Evolutionary conservation across 2,329 filamentous ascomycete species (phyloP).

Genomic region (Alternaria ventricosa): DNA sequence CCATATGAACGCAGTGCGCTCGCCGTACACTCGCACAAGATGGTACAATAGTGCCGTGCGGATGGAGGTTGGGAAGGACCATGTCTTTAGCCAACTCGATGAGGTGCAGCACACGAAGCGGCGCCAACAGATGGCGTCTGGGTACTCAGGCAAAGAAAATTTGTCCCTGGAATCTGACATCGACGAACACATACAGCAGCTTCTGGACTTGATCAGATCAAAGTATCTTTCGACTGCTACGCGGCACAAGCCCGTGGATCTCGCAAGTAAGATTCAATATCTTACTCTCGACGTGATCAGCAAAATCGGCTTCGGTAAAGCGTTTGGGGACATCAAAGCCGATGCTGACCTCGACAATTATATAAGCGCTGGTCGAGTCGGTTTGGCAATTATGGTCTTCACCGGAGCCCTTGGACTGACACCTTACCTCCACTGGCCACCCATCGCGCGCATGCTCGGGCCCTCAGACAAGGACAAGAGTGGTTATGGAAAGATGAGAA

Average conservation of each 20-base stretch:
- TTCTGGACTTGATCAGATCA: conserved; percentile 55
- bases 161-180: conserved; percentile 56
- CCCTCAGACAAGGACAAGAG: conserved; percentile 41
- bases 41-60: conserved; percentile 46
- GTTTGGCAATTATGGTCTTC: conserved; percentile 9
- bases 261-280: conserved; percentile 57
- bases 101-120: conserved; percentile 52
- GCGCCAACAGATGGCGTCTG: conserved; percentile 57
- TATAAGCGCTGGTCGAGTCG: conserved; percentile 51
- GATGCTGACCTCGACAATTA: conserved; percentile 56
- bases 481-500: conserved; percentile 33
- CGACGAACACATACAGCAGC: conserved; percentile 53
- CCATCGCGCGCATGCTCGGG: conserved; percentile 26
- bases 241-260: conserved; percentile 47
- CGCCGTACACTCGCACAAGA: conserved; percentile 47
- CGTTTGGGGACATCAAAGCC: conserved; percentile 58
- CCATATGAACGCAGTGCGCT: conserved; percentile 50
- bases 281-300: conserved; percentile 63
- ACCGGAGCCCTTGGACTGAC: conserved; percentile 18
- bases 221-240: conserved; percentile 47
- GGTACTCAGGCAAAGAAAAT: conserved; percentile 62
- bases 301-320: conserved; percentile 57
- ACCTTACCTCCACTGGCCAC: conserved; percentile 22
- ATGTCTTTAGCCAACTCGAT: conserved; percentile 58
- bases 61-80: conserved; percentile 59